Evolutionary conservation across 257 asterid genomes (phyloP).

Genomic region (Solanum neorickii): DNA sequence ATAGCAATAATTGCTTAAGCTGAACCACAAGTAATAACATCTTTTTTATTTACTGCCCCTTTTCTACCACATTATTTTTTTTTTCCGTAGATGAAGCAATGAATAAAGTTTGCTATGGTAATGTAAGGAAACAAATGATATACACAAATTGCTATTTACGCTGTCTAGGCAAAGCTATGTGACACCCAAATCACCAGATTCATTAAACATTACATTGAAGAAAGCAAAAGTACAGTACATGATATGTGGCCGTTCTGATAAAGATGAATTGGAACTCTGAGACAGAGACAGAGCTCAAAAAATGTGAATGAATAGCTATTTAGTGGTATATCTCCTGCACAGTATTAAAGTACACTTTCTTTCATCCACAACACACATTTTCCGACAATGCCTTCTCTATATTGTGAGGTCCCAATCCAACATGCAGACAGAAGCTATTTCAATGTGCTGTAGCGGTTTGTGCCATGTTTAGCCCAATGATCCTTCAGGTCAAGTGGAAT

Average conservation of each 20-base stretch:
- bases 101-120: not conserved
- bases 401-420: not conserved
- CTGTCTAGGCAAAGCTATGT: not conserved
- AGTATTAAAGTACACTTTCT: not conserved
- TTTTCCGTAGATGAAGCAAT: not conserved
- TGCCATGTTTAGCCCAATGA: conserved; percentile 92
- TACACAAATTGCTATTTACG: not conserved
- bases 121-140: not conserved
- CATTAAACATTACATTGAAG: not conserved
- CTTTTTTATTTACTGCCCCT: not conserved
- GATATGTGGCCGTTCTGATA: not conserved
- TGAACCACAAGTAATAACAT: not conserved
- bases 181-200: not conserved
- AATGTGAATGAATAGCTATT: not conserved
- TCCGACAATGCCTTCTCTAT: not conserved
- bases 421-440: conserved; percentile 24
- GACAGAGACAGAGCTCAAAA: not conserved
- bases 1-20: not conserved
- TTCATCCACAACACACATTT: not conserved
- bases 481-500: conserved; percentile 75
- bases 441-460: conserved; percentile 72
- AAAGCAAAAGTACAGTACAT: not conserved
- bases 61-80: not conserved
- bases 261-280: not conserved
- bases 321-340: not conserved